These are phyloP conservation scores for Boletus reticulatus DNA, from an alignment of 768 basidiomycete species.

Conservation along the genomic window DNA sequence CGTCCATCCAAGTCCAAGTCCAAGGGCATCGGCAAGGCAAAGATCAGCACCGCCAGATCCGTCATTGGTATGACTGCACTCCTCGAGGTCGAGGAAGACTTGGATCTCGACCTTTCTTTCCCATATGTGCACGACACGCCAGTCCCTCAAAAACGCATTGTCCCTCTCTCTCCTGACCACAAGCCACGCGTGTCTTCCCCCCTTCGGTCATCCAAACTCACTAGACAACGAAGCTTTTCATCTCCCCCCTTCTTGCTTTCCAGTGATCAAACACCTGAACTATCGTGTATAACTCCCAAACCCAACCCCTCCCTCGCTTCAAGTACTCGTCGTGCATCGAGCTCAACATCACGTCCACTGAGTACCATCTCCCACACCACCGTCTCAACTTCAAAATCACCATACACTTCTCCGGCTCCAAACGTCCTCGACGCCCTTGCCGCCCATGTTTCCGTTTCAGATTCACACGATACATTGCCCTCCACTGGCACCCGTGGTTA, in stretches of 20 bases:
- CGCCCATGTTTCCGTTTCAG: conserved; percentile 29
- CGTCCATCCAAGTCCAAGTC: conserved; percentile 28
- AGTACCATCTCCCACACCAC: conserved; percentile 13
- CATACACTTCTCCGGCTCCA: conserved; percentile 28
- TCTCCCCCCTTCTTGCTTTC: conserved; percentile 21
- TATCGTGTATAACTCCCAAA: not conserved
- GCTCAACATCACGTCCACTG: conserved; percentile 12
- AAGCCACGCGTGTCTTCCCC: conserved; percentile 24
- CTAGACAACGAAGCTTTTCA: conserved; percentile 32
- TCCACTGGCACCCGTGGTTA: conserved; percentile 60
- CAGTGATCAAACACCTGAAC: conserved; percentile 2
- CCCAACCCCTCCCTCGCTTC: conserved; percentile 6
- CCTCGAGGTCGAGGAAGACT: conserved; percentile 52
- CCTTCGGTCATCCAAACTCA: conserved; percentile 23
- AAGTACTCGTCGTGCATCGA: conserved; percentile 6
- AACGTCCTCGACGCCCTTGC: conserved; percentile 33
- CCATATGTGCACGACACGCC: conserved; percentile 3
- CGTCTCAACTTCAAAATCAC: conserved; percentile 30
- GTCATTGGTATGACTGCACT: conserved; percentile 54
- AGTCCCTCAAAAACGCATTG: conserved; percentile 18
- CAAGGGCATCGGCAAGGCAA: conserved; percentile 26
- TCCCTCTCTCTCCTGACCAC: conserved; percentile 15
- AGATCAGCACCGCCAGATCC: conserved; percentile 39
- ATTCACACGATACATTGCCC: conserved; percentile 22
- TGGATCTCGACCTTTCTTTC: conserved; percentile 20